Evolutionary conservation across 306 rosid genomes (phyloP).

Genomic region (Lathyrus sativus): DNA sequence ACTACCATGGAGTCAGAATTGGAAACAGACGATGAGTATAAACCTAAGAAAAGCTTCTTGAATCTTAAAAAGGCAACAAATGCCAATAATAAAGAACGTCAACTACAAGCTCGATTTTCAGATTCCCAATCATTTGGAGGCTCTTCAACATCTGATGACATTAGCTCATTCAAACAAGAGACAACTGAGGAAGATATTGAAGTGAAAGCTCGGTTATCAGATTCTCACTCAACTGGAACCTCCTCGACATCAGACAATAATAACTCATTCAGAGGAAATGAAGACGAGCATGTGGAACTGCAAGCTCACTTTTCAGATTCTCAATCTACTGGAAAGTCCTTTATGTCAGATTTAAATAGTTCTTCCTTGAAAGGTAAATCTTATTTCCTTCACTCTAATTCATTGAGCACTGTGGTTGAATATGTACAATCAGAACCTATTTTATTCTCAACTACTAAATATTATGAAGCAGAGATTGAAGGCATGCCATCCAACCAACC

Average conservation of each 20-base stretch:
- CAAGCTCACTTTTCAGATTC: slow-evolving; percentile 64
- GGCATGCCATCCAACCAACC: slow-evolving; percentile 37
- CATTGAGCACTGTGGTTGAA: slow-evolving; percentile 52
- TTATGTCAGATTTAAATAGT: slow-evolving; percentile 56
- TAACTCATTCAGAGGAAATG: slow-evolving; percentile 41
- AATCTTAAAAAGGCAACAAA: slow-evolving; percentile 43
- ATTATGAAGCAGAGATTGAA: slow-evolving; percentile 43
- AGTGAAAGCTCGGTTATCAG: slow-evolving; percentile 40
- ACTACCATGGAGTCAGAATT: slow-evolving; percentile 82
- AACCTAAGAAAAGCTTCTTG: slow-evolving; percentile 51
- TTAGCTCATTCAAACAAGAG: slow-evolving; percentile 63
- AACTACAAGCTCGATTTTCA: slow-evolving; percentile 39
- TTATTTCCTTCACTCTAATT: slow-evolving; percentile 53
- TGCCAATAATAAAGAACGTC: slow-evolving; percentile 52
- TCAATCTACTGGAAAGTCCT: slow-evolving; percentile 66
- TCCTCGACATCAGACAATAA: slow-evolving; percentile 41
- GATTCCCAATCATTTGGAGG: slow-evolving; percentile 76
- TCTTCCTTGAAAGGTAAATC: slow-evolving; percentile 54
- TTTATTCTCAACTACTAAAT: slow-evolving; percentile 42
- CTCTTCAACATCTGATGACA: slow-evolving; percentile 59
- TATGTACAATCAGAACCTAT: slow-evolving; percentile 52
- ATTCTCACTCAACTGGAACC: slow-evolving; percentile 46
- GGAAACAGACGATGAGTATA: slow-evolving; percentile 76
- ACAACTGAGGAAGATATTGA: slow-evolving; percentile 46
- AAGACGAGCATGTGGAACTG: slow-evolving; percentile 41